Evolutionary conservation across 2,329 filamentous ascomycete species (phyloP), one percentile per base, ranked within the genome.

Genomic region (Dactylellina cionopaga): DNA sequence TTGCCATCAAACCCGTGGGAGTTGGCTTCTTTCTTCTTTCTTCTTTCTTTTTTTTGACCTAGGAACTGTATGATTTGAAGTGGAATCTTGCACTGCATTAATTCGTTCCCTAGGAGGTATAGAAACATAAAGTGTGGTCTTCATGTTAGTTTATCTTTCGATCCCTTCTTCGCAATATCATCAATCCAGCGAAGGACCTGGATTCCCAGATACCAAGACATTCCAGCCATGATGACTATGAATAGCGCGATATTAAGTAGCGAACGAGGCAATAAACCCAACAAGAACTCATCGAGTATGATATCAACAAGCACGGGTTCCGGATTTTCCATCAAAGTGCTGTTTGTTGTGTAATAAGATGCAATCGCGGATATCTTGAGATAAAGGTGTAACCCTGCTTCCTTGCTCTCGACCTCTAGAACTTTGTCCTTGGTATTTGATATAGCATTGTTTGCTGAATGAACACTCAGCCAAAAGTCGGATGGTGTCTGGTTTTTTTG

Each of bases 301-400:
- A 71, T 52, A 51, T 71, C 94, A 55, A 90, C 90, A 58, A 88
- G 83, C 2, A 98, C 92, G 0, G 88, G 86, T 1, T 89, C 89
- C 11, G 91, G 90, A 73, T 84, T 78, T 51, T 83, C 81, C 94
- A 98, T 98, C 77, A 96, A 85, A 1, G 85, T 85, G 73, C 83
- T 81, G 78, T 96, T 86, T 68, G 87, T 84, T 9, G 91, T 90
- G 80, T 91, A 96, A 82, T 94, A 99, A 77, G 96, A 92, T 47
- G 95, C 92, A 17, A 89, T 87, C 11, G 92, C 87, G 74, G 85
- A 84, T 56, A 98, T 83, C 74, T 87, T 89, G 1, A 98, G 85
- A 63, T 96, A 87, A 5, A 95, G 83, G 27, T 87, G 78, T 0
- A 89, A 90, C 22, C 64, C 13, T 10, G 15, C 35, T 10, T 15